Base-by-base conservation (phyloP, 139 green algal genomes). In the Desmodesmus armatus region DNA sequence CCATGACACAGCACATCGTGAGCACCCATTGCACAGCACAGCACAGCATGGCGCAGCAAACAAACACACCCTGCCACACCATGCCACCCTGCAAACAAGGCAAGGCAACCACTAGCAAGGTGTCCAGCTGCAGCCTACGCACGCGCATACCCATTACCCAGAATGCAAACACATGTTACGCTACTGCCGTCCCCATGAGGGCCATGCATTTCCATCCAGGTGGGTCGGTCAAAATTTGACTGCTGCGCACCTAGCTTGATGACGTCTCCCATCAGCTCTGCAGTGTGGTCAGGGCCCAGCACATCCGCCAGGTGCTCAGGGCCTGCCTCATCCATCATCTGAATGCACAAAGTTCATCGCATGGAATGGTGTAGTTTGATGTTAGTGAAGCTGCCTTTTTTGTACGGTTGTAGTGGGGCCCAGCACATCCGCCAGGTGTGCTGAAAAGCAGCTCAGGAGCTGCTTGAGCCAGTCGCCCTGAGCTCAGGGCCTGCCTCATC, bases 251-350 rank as follows among this genome's bases (percentile, higher is more conserved):
- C 71, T 11, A 80, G 47, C 27, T 67, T 43, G 17, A 80, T 17
- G 5, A 33, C 67, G 49, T 80, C 73, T 23, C 35, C 15, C 31
- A 80, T 47, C 47, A 80, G 35, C 2, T 15, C 25, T 21, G 73
- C 73, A 3, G 39, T 69, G 44, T 80, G 25, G 19, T 47, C 5
- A 13, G 73, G 73, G 3, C 73, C 49, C 41, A 80, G 17, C 1
- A 41, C 29, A 25, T 80, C 35, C 3, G 73, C 73, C 31, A 80
- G 31, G 49, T 80, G 73, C 49, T 80, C 73, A 25, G 73, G 73
- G 25, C 73, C 73, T 37, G 73, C 53, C 5, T 31, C 23, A 19
- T 80, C 73, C 31, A 80, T 31, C 49, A 80, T 80, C 73, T 80
- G 73, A 27, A 65, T 15, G 7, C 21, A 35, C 0, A n/a, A n/a